Percentiles rank a stretch among this genome's conserved stretches.
Evolutionary conservation across 1,284 basidiomycete genomes (phyloP).

Genomic region (Ceratobasidium sp.): DNA sequence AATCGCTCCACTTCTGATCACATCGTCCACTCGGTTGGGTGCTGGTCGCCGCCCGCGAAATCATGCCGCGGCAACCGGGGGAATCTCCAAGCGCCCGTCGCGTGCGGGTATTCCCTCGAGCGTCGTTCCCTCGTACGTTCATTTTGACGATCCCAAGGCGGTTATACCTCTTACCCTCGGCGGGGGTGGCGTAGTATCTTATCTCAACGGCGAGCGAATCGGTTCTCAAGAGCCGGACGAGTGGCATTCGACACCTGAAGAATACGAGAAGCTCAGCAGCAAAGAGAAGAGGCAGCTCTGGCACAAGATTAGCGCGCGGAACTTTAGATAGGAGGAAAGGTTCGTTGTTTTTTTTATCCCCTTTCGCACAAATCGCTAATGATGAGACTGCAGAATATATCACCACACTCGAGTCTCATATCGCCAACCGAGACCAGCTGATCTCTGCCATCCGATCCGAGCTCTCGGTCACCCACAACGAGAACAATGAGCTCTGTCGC

Average conservation of each 20-base stretch:
- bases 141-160: constrained; percentile 54
- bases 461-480: constrained; percentile 80
- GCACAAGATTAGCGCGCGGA: constrained; percentile 96
- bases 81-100: constrained; percentile 60
- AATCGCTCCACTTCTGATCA: constrained; percentile 26
- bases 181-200: constrained; percentile 30
- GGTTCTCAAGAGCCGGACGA: constrained; percentile 69
- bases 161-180: constrained; percentile 33
- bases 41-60: constrained; percentile 59
- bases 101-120: constrained; percentile 49
- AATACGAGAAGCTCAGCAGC: constrained; percentile 93
- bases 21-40: neutral
- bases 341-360: constrained; percentile 55
- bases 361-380: neutral
- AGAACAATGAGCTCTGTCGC: constrained; percentile 87
- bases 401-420: constrained; percentile 90
- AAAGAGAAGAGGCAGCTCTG: constrained; percentile 97
- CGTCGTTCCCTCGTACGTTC: constrained; percentile 49
- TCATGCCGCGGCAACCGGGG: constrained; percentile 80
- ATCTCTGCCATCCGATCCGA: constrained; percentile 91
- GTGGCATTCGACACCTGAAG: constrained; percentile 88
- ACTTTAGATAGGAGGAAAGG: constrained; percentile 93
- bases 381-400: too few relatives aligned
- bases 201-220: constrained; percentile 55
- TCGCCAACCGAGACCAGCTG: constrained; percentile 90